phyloP scores from a whole-genome alignment of 2,329 filamentous ascomycete genomes.

The Malbranchea zuffiana region DNA sequence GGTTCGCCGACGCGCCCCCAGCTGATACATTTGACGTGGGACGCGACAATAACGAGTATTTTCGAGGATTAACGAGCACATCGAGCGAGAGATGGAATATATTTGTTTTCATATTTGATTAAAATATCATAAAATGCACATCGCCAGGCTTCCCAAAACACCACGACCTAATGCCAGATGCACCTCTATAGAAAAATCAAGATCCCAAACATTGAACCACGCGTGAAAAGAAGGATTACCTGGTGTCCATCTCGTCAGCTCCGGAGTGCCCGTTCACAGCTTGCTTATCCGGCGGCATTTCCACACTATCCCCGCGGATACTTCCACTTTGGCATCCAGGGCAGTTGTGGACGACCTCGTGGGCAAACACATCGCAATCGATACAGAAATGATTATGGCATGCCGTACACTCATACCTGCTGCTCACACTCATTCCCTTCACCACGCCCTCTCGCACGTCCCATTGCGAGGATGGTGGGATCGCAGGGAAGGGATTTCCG shows the following conservation, averaged over 20 bases:
- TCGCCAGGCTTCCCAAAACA: no score
- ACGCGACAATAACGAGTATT: no score
- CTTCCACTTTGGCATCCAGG: constrained; percentile 62
- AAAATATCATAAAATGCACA: no score
- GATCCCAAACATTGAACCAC: background rate
- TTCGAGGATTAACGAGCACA: no score
- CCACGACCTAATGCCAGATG: no score
- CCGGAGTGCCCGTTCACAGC: constrained; percentile 3
- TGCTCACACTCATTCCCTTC: constrained; percentile 70
- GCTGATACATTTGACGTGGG: no score
- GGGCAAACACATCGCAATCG: constrained; percentile 90
- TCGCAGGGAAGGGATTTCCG: constrained; percentile 55
- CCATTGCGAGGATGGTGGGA: constrained; percentile 32
- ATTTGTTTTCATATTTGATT: no score
- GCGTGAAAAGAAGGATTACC: background rate
- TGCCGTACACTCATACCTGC: constrained; percentile 78
- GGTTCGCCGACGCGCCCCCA: no score
- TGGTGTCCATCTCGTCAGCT: constrained; percentile 15
- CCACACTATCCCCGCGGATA: background rate
- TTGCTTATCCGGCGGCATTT: constrained; percentile 4
- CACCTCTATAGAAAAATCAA: background rate
- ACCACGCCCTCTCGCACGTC: constrained; percentile 20
- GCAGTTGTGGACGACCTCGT: constrained; percentile 92
- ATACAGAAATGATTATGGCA: constrained; percentile 92
- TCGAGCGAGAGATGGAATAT: no score